These are phyloP conservation scores for Trichosanthes cucumerina DNA, from an alignment of 306 rosid species.

Conservation along the genomic window DNA sequence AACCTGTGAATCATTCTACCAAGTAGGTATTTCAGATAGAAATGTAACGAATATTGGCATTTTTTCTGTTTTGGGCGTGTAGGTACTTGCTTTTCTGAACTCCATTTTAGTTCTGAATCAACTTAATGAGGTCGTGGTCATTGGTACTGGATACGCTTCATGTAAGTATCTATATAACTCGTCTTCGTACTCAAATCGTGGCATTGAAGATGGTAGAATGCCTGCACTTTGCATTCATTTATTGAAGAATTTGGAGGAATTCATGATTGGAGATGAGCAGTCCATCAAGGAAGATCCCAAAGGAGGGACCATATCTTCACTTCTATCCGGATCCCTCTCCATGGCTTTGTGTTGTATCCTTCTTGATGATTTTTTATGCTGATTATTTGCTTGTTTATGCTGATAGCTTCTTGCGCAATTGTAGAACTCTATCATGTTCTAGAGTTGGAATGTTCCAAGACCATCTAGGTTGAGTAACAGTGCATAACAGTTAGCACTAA, in stretches of 20 bases:
- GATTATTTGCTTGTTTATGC: background rate
- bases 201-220: constrained; percentile 42
- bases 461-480: background rate
- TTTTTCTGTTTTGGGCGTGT: constrained; percentile 1
- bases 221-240: constrained; percentile 58
- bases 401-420: background rate
- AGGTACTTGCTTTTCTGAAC: constrained; percentile 80
- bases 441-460: background rate
- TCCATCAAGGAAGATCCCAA: constrained; percentile 24
- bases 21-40: background rate
- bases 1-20: constrained; percentile 8
- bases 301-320: constrained; percentile 47
- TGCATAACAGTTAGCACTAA: background rate
- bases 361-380: background rate
- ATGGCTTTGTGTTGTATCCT: constrained; percentile 98
- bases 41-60: background rate
- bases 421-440: background rate
- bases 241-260: constrained; percentile 59
- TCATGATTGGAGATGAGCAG: constrained; percentile 44
- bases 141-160: constrained; percentile 82
- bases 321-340: constrained; percentile 77
- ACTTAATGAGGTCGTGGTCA: constrained; percentile 72
- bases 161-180: constrained; percentile 71
- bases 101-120: constrained; percentile 71
- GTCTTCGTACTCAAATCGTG: constrained; percentile 31